phyloP scores from a whole-genome alignment of 192 early-diverging fungal genomes.

The Helicostylum pulchrum region DNA sequence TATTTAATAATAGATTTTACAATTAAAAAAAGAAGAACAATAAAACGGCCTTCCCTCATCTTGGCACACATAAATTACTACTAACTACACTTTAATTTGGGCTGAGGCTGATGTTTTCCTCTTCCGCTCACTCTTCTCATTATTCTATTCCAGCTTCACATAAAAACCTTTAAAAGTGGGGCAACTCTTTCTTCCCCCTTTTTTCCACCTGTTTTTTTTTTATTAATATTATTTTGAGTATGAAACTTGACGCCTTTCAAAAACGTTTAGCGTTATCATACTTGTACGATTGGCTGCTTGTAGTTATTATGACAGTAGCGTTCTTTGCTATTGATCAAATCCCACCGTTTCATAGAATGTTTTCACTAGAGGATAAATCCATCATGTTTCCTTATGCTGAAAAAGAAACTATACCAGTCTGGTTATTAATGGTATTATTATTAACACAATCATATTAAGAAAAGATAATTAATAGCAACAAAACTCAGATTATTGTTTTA shows the following conservation, averaged over 20 bases:
- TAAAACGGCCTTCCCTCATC: too few species aligned
- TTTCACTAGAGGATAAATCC: conserved; percentile 63
- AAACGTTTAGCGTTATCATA: conserved; percentile 15
- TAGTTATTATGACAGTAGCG: conserved; percentile 50
- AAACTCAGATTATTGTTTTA: conserved; percentile 33
- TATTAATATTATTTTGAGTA: too few species aligned
- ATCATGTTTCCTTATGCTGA: conserved; percentile 58
- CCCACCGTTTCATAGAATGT: conserved; percentile 67
- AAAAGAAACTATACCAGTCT: conserved; percentile 44
- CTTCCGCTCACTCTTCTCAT: neutral
- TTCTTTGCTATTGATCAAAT: conserved; percentile 56
- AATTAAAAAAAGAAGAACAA: too few species aligned
- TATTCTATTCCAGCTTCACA: neutral
- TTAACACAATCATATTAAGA: neutral
- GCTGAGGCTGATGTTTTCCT: too few species aligned
- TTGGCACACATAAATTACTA: too few species aligned
- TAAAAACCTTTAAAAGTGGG: neutral
- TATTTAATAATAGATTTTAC: too few species aligned
- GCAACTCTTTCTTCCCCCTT: neutral
- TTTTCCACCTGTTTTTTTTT: neutral
- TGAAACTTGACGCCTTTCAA: neutral
- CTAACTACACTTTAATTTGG: too few species aligned
- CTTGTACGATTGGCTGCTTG: conserved; percentile 34
- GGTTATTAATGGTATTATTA: conserved; percentile 26
- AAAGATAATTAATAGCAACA: neutral